These are phyloP conservation scores for Spathaspora sp. DNA, from an alignment of 1,139 yeast species.

Conservation along the genomic window DNA sequence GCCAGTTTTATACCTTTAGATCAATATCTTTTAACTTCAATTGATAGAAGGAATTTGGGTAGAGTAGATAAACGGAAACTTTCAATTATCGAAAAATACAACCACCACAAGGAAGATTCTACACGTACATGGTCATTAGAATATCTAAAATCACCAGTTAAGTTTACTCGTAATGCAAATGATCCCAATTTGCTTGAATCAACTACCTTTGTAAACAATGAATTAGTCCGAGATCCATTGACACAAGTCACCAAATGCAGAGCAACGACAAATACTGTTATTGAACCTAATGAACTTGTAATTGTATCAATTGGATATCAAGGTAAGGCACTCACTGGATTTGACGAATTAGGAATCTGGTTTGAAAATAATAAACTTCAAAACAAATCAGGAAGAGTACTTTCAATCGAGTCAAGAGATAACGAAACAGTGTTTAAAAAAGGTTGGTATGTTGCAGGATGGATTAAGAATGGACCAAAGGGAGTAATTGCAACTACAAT, in stretches of 20 bases:
- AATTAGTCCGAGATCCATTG: slow-evolving; percentile 34
- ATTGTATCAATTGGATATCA: slow-evolving; percentile 84
- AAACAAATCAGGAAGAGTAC: slow-evolving; percentile 61
- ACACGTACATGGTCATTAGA: slow-evolving; percentile 63
- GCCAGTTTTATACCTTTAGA: slow-evolving; percentile 57
- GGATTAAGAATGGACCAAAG: slow-evolving; percentile 86
- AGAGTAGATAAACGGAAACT: slow-evolving; percentile 72
- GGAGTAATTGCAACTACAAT: slow-evolving; percentile 94
- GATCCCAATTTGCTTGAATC: slow-evolving; percentile 40
- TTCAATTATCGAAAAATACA: slow-evolving; percentile 58
- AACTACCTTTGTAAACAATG: slow-evolving; percentile 51
- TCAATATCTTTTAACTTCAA: slow-evolving; percentile 38
- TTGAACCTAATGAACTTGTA: slow-evolving; percentile 61
- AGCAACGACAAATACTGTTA: slow-evolving; percentile 38
- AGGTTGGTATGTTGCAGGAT: slow-evolving; percentile 82
- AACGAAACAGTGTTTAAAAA: slow-evolving; percentile 26
- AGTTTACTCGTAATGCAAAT: slow-evolving; percentile 36
- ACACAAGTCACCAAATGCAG: slow-evolving; percentile 35
- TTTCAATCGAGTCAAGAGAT: slow-evolving; percentile 25
- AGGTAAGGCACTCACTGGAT: slow-evolving; percentile 63
- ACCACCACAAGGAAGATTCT: slow-evolving; percentile 22
- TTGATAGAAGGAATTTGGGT: slow-evolving; percentile 44
- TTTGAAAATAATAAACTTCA: slow-evolving; percentile 64
- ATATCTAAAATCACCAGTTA: slow-evolving; percentile 66
- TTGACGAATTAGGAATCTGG: slow-evolving; percentile 49